Percentiles rank a stretch among this genome's conserved stretches.
These are phyloP conservation scores for Juncus inflexus DNA, from an alignment of 176 grass and related monocot genomes.

Conservation along the genomic window DNA sequence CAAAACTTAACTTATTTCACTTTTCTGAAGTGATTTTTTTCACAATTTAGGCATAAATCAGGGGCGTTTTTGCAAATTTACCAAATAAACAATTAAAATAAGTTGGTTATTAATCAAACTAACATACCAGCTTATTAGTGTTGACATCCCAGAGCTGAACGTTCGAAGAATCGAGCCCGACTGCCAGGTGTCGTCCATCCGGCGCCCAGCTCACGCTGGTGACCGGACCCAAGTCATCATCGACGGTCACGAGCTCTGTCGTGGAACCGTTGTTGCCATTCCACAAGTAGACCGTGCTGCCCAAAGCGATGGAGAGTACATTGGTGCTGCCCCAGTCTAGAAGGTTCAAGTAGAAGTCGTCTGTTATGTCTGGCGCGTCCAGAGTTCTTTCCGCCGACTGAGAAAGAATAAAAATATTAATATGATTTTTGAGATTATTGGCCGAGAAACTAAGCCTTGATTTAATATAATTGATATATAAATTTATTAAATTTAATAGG, in stretches of 20 bases:
- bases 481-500: not conserved
- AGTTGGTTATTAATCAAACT: not conserved
- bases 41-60: no score
- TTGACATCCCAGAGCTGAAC: conserved; percentile 49
- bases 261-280: conserved; percentile 36
- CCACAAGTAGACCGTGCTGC: conserved; percentile 55
- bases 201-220: conserved; percentile 54
- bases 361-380: conserved; percentile 44
- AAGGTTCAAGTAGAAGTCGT: conserved; percentile 61
- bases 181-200: conserved; percentile 44
- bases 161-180: conserved; percentile 52
- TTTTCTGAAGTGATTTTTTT: no score
- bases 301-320: conserved; percentile 47
- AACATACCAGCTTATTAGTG: conserved; percentile 42
- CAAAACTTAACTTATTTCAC: no score
- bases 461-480: not conserved
- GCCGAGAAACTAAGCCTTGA: not conserved
- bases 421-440: conserved; percentile 5
- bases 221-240: conserved; percentile 44
- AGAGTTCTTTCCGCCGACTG: conserved; percentile 48
- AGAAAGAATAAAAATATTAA: conserved; percentile 12
- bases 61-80: not conserved
- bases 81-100: not conserved
- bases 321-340: conserved; percentile 56
- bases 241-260: conserved; percentile 43